Conservation (phyloP, 2,329 filamentous ascomycete genomes). For the Curvularia lunata region DNA sequence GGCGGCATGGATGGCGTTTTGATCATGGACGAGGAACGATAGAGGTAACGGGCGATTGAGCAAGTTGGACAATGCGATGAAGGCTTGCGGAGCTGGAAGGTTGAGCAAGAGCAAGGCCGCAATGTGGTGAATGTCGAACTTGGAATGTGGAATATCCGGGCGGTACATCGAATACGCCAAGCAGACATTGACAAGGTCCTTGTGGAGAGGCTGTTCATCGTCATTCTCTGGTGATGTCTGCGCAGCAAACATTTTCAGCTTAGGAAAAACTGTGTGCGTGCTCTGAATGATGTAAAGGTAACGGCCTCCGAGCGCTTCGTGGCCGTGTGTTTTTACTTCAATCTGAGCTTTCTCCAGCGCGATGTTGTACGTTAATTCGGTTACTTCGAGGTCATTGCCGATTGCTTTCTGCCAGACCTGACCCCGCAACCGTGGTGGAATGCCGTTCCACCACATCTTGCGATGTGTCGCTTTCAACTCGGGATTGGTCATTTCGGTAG, state of each 20-base stretch:
- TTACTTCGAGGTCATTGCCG: conserved; percentile 74
- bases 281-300: conserved; percentile 55
- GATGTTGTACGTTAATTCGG: conserved; percentile 70
- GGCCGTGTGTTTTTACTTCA: conserved; percentile 62
- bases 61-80: conserved; percentile 75
- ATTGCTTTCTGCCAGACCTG: conserved; percentile 73
- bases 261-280: conserved; percentile 70
- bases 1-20: conserved; percentile 70
- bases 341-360: conserved; percentile 72
- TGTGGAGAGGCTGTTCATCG: conserved; percentile 69
- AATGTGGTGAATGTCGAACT: conserved; percentile 75
- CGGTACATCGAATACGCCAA: conserved; percentile 83
- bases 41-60: conserved; percentile 77
- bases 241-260: conserved; percentile 74
- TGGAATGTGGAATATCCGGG: conserved; percentile 75
- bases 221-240: conserved; percentile 21
- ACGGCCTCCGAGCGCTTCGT: conserved; percentile 41
- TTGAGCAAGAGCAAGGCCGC: conserved; percentile 77
- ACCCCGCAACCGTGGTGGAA: conserved; percentile 73
- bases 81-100: conserved; percentile 68
- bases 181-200: conserved; percentile 72
- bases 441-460: conserved; percentile 82
- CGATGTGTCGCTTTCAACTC: conserved; percentile 51
- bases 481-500: conserved; percentile 63
- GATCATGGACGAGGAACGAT: conserved; percentile 75